A percentile compares a stretch with the other conserved stretches of the same genome.
Evolutionary conservation across 2,329 filamentous ascomycete genomes (phyloP).

Genomic region (Colletotrichum sp.): DNA sequence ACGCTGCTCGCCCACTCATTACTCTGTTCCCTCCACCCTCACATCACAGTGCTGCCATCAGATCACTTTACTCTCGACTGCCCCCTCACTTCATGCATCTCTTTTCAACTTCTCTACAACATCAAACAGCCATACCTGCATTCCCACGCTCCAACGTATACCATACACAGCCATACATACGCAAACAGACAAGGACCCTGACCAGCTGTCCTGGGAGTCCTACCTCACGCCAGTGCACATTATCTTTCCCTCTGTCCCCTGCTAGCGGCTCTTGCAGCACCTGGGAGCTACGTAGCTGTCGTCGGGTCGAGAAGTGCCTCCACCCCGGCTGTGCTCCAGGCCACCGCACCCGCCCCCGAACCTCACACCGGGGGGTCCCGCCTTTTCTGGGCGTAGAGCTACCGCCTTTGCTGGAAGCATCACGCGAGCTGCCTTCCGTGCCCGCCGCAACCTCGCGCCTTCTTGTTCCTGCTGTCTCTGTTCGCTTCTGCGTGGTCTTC

Average conservation of each 20-base stretch:
- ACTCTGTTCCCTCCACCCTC: conserved; percentile 11
- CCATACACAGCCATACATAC: not conserved
- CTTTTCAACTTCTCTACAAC: not conserved
- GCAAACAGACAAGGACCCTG: conserved; percentile 1
- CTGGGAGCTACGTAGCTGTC: not conserved
- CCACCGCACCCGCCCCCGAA: conserved; percentile 16
- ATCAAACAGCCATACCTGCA: not conserved
- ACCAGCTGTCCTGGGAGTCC: not conserved
- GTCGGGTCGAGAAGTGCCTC: conserved; percentile 1
- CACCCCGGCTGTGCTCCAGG: conserved; percentile 1
- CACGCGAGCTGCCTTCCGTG: conserved; percentile 18
- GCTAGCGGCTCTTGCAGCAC: not conserved
- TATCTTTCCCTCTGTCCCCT: not conserved
- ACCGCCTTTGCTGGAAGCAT: conserved; percentile 13
- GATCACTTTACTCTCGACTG: not conserved
- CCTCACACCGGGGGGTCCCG: conserved; percentile 14
- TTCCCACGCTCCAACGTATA: not conserved
- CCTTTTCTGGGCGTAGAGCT: conserved; percentile 11
- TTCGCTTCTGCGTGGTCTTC: not conserved
- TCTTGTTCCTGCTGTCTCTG: not conserved
- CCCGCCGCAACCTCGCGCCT: not conserved
- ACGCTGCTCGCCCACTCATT: conserved; percentile 12
- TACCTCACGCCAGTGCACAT: not conserved
- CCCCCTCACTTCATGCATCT: not conserved
- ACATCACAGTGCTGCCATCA: not conserved